These are phyloP conservation scores for Fusarium decemcellulare DNA, from an alignment of 2,329 filamentous ascomycete genomes.

Conservation along the genomic window DNA sequence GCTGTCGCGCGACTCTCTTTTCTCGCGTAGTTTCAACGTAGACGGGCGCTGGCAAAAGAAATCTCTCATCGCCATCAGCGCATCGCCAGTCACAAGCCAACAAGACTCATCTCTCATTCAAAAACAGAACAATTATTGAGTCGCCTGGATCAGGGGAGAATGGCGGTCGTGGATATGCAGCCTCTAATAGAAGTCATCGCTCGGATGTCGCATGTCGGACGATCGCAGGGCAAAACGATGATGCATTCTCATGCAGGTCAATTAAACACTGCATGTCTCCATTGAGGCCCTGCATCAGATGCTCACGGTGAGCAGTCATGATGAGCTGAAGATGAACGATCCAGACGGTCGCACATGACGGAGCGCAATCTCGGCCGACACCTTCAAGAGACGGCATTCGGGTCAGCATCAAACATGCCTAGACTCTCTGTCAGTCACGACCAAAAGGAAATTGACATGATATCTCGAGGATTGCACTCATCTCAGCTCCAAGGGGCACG, in stretches of 20 bases:
- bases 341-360: background rate
- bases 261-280: background rate
- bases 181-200: background rate
- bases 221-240: background rate
- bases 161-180: background rate
- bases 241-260: conserved; percentile 1
- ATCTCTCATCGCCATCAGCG: background rate
- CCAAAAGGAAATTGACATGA: background rate
- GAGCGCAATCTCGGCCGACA: background rate
- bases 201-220: background rate
- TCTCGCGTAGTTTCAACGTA: background rate
- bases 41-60: background rate
- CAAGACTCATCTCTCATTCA: background rate
- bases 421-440: background rate
- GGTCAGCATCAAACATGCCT: background rate
- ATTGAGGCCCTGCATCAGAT: background rate
- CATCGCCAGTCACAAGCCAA: background rate
- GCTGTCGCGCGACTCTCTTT: background rate
- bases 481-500: background rate
- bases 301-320: background rate
- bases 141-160: background rate
- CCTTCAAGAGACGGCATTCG: background rate
- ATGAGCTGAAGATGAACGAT: background rate
- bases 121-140: background rate
- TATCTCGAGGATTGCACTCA: background rate